phyloP scores from a whole-genome alignment of 768 basidiomycete species.

The Rhodosporidiobolus odoratus region DNA sequence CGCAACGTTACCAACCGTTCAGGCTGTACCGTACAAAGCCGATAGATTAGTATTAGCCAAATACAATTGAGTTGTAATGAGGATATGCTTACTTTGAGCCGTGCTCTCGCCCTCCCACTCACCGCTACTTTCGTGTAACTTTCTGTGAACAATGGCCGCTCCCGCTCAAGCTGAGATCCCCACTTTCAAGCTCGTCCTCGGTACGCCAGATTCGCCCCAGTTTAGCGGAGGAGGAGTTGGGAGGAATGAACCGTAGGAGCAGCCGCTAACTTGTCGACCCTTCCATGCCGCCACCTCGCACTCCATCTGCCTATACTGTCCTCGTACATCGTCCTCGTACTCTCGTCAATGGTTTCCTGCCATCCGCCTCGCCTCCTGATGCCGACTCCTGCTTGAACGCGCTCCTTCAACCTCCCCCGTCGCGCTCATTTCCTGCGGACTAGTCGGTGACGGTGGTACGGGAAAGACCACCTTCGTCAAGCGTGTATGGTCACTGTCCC shows the following conservation, averaged over 20 bases:
- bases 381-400: neutral
- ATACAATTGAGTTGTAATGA: neutral
- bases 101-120: neutral
- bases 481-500: constrained; percentile 10
- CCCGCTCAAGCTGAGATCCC: constrained; percentile 54
- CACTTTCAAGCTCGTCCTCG: constrained; percentile 98
- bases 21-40: too few species aligned
- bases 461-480: constrained; percentile 53
- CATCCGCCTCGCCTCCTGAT: neutral
- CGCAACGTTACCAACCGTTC: too few species aligned
- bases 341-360: neutral
- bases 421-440: constrained; percentile 22
- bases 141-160: constrained; percentile 19
- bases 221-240: neutral
- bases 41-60: too few species aligned
- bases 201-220: constrained; percentile 53
- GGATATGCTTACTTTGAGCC: neutral
- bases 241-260: neutral
- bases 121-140: neutral
- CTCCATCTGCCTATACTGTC: neutral
- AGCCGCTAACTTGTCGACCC: constrained; percentile 6
- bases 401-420: constrained; percentile 29
- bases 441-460: constrained; percentile 94
- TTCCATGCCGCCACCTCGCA: neutral
- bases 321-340: neutral